Conservation (phyloP, 768 basidiomycete species). For the Kwoniella botswanensis region DNA sequence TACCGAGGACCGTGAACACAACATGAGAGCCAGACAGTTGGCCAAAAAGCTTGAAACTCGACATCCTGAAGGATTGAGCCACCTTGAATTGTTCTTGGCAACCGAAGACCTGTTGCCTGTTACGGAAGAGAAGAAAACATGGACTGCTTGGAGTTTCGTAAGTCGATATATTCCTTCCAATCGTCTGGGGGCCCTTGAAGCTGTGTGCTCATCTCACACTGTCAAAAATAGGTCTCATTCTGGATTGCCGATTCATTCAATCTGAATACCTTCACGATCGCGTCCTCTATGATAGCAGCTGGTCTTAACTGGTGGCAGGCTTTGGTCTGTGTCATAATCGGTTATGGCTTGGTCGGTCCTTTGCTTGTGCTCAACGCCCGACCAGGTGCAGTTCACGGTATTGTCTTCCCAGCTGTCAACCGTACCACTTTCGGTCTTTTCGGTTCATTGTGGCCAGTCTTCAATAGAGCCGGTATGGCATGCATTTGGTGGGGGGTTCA, state of each 20-base stretch:
- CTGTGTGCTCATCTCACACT: neutral
- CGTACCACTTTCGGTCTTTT: slow-evolving; percentile 79
- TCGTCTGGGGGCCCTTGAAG: neutral
- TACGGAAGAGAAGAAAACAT: slow-evolving; percentile 67
- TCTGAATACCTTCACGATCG: slow-evolving; percentile 58
- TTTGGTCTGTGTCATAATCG: slow-evolving; percentile 70
- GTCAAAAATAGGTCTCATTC: slow-evolving; percentile 57
- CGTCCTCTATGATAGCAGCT: slow-evolving; percentile 51
- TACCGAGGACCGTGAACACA: neutral
- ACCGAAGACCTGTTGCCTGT: slow-evolving; percentile 77
- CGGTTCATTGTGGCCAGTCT: slow-evolving; percentile 78
- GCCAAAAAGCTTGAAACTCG: slow-evolving; percentile 62
- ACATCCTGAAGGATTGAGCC: slow-evolving; percentile 65
- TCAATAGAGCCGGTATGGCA: slow-evolving; percentile 60
- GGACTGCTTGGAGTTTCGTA: slow-evolving; percentile 71
- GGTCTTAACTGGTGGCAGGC: slow-evolving; percentile 60
- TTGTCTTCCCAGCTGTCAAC: slow-evolving; percentile 62
- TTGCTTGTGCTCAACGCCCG: slow-evolving; percentile 79
- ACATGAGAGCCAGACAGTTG: slow-evolving; percentile 25
- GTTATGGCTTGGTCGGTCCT: slow-evolving; percentile 65
- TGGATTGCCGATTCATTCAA: slow-evolving; percentile 77
- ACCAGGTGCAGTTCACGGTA: slow-evolving; percentile 75
- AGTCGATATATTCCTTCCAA: slow-evolving; percentile 61
- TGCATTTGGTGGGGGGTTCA: slow-evolving; percentile 58
- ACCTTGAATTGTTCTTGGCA: slow-evolving; percentile 67